These are phyloP conservation scores for Solanum commersonii DNA, from an alignment of 257 asterid genomes.

Conservation along the genomic window DNA sequence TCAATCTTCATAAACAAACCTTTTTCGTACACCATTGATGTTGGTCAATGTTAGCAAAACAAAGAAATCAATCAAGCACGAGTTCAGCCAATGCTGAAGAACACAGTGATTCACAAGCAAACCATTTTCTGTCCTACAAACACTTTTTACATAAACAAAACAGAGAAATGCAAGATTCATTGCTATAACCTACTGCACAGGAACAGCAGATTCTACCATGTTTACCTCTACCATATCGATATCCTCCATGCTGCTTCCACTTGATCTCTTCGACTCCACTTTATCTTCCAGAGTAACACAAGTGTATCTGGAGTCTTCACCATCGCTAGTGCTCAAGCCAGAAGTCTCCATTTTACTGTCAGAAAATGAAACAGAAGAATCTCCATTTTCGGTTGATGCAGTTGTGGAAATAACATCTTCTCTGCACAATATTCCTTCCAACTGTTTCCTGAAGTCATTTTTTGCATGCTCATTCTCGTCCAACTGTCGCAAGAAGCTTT, in stretches of 20 bases:
- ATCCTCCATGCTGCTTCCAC: constrained; percentile 10
- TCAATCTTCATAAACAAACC: background rate
- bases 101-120: constrained; percentile 35
- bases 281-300: constrained; percentile 1
- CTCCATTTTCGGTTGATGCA: constrained; percentile 28
- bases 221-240: constrained; percentile 14
- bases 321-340: constrained; percentile 47
- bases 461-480: constrained; percentile 65
- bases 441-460: constrained; percentile 66
- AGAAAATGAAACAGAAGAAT: constrained; percentile 29
- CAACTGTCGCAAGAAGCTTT: constrained; percentile 59
- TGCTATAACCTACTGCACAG: constrained; percentile 5
- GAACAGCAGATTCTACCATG: constrained; percentile 12
- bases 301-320: constrained; percentile 42
- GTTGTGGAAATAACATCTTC: constrained; percentile 29
- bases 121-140: constrained; percentile 8
- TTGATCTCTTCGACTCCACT: constrained; percentile 2
- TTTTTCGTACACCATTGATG: background rate
- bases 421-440: constrained; percentile 60
- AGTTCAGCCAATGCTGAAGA: constrained; percentile 78
- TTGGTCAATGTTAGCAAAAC: constrained; percentile 17
- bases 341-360: constrained; percentile 45
- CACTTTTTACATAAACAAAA: constrained; percentile 39
- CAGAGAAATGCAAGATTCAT: background rate
- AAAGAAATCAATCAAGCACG: constrained; percentile 24